Evolutionary conservation across 192 early-diverging fungal genomes (phyloP), one percentile per base, ranked within the genome.

Genomic region (Coemansia sp.): DNA sequence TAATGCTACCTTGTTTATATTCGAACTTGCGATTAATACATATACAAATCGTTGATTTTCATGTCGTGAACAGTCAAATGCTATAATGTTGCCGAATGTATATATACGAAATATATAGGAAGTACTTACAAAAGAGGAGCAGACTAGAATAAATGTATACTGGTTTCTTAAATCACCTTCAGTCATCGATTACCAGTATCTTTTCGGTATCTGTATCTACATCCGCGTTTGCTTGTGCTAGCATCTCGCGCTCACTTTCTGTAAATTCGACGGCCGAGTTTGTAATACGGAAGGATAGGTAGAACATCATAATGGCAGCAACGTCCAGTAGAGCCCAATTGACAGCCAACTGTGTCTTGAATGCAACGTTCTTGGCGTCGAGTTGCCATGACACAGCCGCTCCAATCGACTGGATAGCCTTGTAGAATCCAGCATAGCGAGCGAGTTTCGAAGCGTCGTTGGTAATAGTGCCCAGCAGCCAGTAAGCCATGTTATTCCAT

Each of bases 381-480:
- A 68, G 51, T 46, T 72, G 85, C 84, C 88, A 87, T 2, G 86
- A 80, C 57, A 90, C 76, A 44, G 89, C 93, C 36, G 74, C 86
- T 19, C 84, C 87, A 59, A 86, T 80, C 50, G 87, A 88, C 85
- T 94, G 92, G 50, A 92, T 86, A 44, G 86, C 87, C 86, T 94
- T 94, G 86, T 94, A 94, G 84, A 89, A 92, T 27, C 90, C 93
- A 39, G 87, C 86, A 67, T 87, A 91, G 60, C 89, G 77, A 9
- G 89, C 84, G 41, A 87, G 72, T 58, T 78, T 74, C 14, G 84
- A 82, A 29, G 85, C 80, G 70, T 94, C 90, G 74, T 93, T 92
- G 36, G 90, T 89, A 70, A 92, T 76, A 29, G 91, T 87, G 31
- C 93, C 91, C 76, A 93, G 87, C 17, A 94, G 71, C 90, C 90